Conservation (phyloP, 2,329 filamentous ascomycete species). For the Cryphonectria carpinicola region DNA sequence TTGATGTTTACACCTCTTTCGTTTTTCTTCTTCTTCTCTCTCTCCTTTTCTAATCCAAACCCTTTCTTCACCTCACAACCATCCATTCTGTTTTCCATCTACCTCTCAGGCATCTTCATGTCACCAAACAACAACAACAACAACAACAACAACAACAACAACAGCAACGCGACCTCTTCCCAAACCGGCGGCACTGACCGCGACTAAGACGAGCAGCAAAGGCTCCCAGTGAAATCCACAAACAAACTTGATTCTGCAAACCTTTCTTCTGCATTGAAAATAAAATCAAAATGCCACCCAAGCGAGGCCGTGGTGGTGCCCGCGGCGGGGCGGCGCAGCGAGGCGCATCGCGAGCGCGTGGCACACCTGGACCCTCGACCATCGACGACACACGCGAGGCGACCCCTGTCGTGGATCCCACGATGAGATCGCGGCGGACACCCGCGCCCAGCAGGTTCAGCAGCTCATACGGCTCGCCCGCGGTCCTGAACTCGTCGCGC, state of each 20-base stretch:
- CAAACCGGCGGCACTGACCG: background rate
- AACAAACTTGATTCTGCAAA: background rate
- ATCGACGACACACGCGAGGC: conserved; percentile 13
- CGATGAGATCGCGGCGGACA: conserved; percentile 17
- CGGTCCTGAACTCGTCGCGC: conserved; percentile 11
- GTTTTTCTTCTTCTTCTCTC: background rate
- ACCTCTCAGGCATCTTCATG: background rate
- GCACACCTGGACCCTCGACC: conserved; percentile 14
- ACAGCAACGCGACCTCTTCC: background rate
- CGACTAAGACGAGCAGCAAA: conserved; percentile 2
- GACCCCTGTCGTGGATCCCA: conserved; percentile 9
- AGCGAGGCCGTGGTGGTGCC: conserved; percentile 18
- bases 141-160: background rate
- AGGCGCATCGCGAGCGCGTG: conserved; percentile 9
- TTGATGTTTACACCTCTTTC: background rate
- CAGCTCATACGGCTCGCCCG: conserved; percentile 36
- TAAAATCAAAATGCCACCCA: conserved; percentile 27
- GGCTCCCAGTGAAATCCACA: background rate
- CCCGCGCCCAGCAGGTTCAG: conserved; percentile 34
- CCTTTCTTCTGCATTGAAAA: background rate
- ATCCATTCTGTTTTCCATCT: background rate
- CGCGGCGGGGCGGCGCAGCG: background rate
- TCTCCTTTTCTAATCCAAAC: background rate
- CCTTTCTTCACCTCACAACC: background rate
- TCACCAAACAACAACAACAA: background rate